Conservation (phyloP, 73 alveolate species). For the Paramecium sexaurelia region DNA sequence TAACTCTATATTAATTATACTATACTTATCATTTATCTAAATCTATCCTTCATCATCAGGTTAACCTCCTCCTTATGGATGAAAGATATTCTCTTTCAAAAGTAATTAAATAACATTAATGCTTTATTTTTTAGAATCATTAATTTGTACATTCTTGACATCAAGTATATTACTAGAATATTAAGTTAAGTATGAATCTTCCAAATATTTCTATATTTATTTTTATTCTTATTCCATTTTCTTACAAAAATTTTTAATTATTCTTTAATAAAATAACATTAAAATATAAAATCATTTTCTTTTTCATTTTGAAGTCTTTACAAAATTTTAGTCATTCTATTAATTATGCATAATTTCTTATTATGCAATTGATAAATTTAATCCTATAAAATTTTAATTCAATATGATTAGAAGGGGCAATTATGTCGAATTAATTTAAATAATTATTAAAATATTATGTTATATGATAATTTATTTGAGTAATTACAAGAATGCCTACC, state of each 20-base stretch:
- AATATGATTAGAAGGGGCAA: no score
- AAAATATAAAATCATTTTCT: background rate
- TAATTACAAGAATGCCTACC: background rate
- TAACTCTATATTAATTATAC: background rate
- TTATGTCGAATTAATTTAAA: no score
- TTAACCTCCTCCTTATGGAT: conserved; percentile 97
- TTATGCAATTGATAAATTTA: no score
- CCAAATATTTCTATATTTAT: conserved; percentile 16
- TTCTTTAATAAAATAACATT: background rate
- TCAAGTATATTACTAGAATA: background rate
- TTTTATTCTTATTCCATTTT: conserved; percentile 40
- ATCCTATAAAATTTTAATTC: no score
- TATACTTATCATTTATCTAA: conserved; percentile 61
- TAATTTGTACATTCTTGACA: background rate
- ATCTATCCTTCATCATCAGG: conserved; percentile 91
- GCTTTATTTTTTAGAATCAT: conserved; percentile 35
- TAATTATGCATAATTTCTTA: no score
- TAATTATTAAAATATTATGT: background rate
- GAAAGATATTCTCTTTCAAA: conserved; percentile 84
- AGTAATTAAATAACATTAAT: conserved; percentile 52
- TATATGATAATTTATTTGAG: background rate
- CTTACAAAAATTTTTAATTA: background rate
- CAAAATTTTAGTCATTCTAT: no score
- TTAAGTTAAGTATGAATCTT: conserved; percentile 2
- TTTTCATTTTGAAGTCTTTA: no score